A percentile compares a stretch with the other conserved stretches of the same genome.
Conservation (phyloP, 306 rosid genomes). For the Mimosa bimucronata region DNA sequence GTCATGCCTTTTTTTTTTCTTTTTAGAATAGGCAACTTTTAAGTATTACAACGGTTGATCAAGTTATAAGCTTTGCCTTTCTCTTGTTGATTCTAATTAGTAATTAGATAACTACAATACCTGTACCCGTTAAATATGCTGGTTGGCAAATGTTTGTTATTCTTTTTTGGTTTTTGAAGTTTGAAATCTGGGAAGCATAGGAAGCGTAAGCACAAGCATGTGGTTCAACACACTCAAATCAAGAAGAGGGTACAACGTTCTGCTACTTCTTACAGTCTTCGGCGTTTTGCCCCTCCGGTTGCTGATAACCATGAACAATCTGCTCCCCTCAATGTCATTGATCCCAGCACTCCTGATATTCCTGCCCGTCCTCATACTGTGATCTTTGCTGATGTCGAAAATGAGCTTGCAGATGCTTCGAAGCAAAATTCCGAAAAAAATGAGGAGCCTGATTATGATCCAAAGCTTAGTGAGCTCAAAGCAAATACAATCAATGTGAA, state of each 20-base stretch:
- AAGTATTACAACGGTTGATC: not conserved
- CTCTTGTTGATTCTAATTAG: not conserved
- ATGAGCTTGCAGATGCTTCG: slow-evolving; percentile 38
- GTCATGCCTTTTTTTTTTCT: not conserved
- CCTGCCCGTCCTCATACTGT: slow-evolving; percentile 43
- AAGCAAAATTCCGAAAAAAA: slow-evolving; percentile 34
- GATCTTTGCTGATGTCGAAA: slow-evolving; percentile 37
- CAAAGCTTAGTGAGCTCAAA: slow-evolving; percentile 82
- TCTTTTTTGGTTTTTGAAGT: slow-evolving; percentile 45
- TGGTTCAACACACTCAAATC: slow-evolving; percentile 53
- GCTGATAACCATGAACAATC: slow-evolving; percentile 43
- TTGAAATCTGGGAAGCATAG: slow-evolving; percentile 61
- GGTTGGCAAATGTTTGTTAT: slow-evolving; percentile 1
- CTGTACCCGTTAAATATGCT: not conserved
- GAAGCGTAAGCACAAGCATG: slow-evolving; percentile 70
- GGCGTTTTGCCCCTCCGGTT: slow-evolving; percentile 43
- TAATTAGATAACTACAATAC: not conserved
- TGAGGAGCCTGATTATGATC: slow-evolving; percentile 62
- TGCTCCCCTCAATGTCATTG: slow-evolving; percentile 29
- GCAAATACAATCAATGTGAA: slow-evolving; percentile 44
- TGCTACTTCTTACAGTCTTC: slow-evolving; percentile 48
- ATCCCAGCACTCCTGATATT: slow-evolving; percentile 30
- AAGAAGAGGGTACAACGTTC: slow-evolving; percentile 66
- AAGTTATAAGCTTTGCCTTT: not conserved
- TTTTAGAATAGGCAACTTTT: not conserved